Evolutionary conservation across 2,329 filamentous ascomycete species (phyloP).

Genomic region (Teratosphaeria gauchensis): DNA sequence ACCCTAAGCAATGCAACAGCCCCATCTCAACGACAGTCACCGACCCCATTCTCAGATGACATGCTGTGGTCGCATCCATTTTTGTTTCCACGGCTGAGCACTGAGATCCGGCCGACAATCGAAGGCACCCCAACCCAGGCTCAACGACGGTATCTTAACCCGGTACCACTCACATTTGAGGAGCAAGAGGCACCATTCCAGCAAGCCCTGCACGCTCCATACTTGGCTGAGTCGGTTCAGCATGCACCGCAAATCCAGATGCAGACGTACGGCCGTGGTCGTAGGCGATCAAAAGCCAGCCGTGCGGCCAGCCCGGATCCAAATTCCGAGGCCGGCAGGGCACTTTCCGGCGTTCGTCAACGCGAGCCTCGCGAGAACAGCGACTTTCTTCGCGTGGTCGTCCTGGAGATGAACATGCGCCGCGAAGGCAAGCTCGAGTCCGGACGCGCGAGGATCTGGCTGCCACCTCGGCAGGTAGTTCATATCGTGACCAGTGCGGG

Average conservation of each 20-base stretch:
- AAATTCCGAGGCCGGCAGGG: slow-evolving; percentile 34
- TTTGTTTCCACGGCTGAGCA: slow-evolving; percentile 48
- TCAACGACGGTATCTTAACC: slow-evolving; percentile 52
- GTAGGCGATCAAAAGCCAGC: slow-evolving; percentile 20
- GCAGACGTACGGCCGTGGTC: slow-evolving; percentile 46
- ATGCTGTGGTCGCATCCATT: slow-evolving; percentile 51
- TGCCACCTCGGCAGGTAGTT: slow-evolving; percentile 43
- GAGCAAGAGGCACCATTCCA: slow-evolving; percentile 29
- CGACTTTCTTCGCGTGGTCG: slow-evolving; percentile 54
- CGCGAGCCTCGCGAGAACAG: slow-evolving; percentile 56
- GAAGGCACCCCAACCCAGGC: slow-evolving; percentile 45
- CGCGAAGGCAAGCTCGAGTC: slow-evolving; percentile 52
- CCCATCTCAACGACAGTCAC: slow-evolving; percentile 7
- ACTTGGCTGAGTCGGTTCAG: slow-evolving; percentile 21
- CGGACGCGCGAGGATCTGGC: slow-evolving; percentile 49
- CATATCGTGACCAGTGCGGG: background rate
- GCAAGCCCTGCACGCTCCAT: slow-evolving; percentile 26
- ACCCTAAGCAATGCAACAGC: slow-evolving; percentile 24
- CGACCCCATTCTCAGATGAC: slow-evolving; percentile 44
- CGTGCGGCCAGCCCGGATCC: slow-evolving; percentile 27
- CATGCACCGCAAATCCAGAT: slow-evolving; percentile 51
- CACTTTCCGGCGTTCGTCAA: slow-evolving; percentile 35
- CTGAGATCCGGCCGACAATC: slow-evolving; percentile 50
- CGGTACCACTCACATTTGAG: slow-evolving; percentile 33
- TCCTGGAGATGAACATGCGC: slow-evolving; percentile 60